Evolutionary conservation across 257 asterid genomes (phyloP).

Genomic region (Dorcoceras hygrometricum): DNA sequence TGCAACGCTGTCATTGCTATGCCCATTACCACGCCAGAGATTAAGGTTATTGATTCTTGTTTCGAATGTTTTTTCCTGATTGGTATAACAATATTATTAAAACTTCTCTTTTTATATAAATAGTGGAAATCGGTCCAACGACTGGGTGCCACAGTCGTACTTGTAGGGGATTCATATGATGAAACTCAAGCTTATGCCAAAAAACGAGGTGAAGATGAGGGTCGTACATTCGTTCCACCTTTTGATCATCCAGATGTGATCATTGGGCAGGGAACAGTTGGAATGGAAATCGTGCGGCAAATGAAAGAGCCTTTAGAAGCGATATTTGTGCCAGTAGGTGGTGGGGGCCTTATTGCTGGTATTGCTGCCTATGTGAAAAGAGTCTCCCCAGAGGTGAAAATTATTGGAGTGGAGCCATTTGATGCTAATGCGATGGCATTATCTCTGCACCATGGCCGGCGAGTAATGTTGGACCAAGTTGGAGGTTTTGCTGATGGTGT

Average conservation of each 20-base stretch:
- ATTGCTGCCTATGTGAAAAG: constrained; percentile 91
- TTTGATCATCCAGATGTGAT: constrained; percentile 98
- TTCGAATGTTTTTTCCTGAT: not conserved
- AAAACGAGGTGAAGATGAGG: constrained; percentile 61
- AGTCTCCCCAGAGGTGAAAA: constrained; percentile 79
- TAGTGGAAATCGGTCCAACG: constrained; percentile 87
- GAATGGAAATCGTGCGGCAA: constrained; percentile 90
- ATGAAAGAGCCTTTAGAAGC: constrained; percentile 68
- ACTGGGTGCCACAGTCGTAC: constrained; percentile 88
- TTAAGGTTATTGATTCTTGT: constrained; percentile 52
- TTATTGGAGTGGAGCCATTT: constrained; percentile 90
- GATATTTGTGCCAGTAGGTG: constrained; percentile 93
- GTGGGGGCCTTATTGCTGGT: constrained; percentile 98
- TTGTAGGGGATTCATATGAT: constrained; percentile 86
- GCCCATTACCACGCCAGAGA: constrained; percentile 96
- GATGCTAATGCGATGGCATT: constrained; percentile 97
- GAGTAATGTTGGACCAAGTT: constrained; percentile 81
- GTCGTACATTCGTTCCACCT: constrained; percentile 79
- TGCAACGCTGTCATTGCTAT: constrained; percentile 77
- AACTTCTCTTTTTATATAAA: constrained; percentile 8
- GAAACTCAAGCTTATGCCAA: constrained; percentile 92
- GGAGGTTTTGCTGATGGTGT: constrained; percentile 99
- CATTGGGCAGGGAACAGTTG: constrained; percentile 88
- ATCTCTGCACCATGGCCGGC: constrained; percentile 70
- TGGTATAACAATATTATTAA: not conserved